These are phyloP conservation scores for Neocucurbitaria cava DNA, from an alignment of 2,329 filamentous ascomycete genomes.

Conservation along the genomic window DNA sequence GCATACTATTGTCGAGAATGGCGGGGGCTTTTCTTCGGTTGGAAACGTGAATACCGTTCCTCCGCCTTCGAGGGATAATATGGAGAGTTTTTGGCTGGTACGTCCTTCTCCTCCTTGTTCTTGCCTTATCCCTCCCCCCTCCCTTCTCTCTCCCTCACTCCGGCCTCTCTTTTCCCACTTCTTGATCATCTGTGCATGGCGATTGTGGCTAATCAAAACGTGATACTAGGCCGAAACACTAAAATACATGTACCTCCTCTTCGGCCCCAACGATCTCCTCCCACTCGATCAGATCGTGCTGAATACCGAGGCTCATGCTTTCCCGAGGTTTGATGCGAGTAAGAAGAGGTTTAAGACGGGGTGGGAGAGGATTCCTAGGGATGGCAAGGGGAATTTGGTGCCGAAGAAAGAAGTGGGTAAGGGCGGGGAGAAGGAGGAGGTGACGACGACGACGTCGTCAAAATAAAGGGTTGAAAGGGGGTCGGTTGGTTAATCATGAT, in stretches of 20 bases:
- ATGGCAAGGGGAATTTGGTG: slow-evolving; percentile 40
- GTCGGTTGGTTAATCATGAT: too few relatives aligned
- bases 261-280: slow-evolving; percentile 81
- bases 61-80: slow-evolving; percentile 78
- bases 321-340: slow-evolving; percentile 85
- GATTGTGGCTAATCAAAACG: too few relatives aligned
- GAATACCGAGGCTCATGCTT: slow-evolving; percentile 93
- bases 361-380: slow-evolving; percentile 74
- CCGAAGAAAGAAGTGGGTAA: slow-evolving; percentile 13
- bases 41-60: slow-evolving; percentile 76
- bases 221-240: slow-evolving; percentile 86
- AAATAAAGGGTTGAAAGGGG: too few relatives aligned
- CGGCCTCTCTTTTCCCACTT: too few relatives aligned
- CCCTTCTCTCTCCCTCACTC: too few relatives aligned
- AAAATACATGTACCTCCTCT: slow-evolving; percentile 97
- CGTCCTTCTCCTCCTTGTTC: slow-evolving; percentile 43
- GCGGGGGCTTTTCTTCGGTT: slow-evolving; percentile 82
- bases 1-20: slow-evolving; percentile 79
- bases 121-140: too few relatives aligned
- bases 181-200: too few relatives aligned
- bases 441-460: not conserved
- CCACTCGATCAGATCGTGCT: slow-evolving; percentile 88
- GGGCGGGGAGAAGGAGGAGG: not conserved
- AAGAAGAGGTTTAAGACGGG: slow-evolving; percentile 76
- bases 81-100: slow-evolving; percentile 99